Evolutionary conservation across 768 basidiomycete genomes (phyloP), one percentile per base, ranked within the genome.

Genomic region (Phanerochaete carnosa): DNA sequence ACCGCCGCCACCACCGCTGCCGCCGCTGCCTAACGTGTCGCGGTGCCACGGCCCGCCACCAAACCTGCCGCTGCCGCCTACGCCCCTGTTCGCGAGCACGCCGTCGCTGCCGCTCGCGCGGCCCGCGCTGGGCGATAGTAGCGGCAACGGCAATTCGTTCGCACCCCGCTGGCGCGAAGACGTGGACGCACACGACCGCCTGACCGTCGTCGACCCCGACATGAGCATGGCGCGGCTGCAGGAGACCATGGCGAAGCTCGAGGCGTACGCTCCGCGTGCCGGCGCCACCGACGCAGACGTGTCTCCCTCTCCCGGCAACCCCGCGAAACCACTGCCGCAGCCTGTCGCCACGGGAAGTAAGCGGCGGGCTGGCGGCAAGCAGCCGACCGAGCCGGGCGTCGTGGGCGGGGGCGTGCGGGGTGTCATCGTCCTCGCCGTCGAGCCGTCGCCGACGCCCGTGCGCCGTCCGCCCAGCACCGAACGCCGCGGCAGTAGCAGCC

Each of bases 191-290:
- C 45, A 29, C 57, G 50, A 62, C 37, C 28, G 65, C 45, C n/a
- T 62, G 59, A 64, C 65, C 25, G 55, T 55, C 19, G 58, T 66
- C 22, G 66, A 67, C 39, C 63, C 63, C 23, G 59, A 63, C 29
- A 50, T 29, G 45, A 67, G 66, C 57, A 64, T 67, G 63, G 61
- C 62, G 22, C 49, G 50, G 33, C 58, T 67, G 37, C 62, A 63
- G 55, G 30, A 39, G 61, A 67, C 56, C 43, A 58, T 67, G 39
- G 61, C 61, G 26, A 63, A 63, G 58, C 54, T 67, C 33, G 63
- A 60, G 45, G 45, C 59, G 39, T 58, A 62, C 46, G 59, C 54
- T n/a, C 62, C 62, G 11, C 28, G 62, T 29, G 9, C 22, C 8
- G 32, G 49, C 50, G 3, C 15, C 45, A 16, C n/a, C 22, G 33